Conservation (phyloP, 2,329 filamentous ascomycete species). For the Aspergillus sp. region DNA sequence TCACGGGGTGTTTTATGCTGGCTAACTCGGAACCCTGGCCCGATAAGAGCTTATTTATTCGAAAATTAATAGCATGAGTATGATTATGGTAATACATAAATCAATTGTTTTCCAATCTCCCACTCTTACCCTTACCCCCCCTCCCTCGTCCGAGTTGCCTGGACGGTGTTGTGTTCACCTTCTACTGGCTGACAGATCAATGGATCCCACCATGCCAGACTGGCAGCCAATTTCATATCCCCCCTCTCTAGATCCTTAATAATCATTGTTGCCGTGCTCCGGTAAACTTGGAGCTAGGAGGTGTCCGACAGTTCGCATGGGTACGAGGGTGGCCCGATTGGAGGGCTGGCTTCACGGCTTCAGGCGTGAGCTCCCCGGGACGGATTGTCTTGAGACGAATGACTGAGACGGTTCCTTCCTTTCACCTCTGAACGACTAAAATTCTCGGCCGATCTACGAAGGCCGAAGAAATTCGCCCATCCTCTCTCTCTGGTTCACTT, state of each 20-base stretch:
- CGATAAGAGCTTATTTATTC: constrained; percentile 20
- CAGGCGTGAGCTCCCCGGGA: neutral
- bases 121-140: neutral
- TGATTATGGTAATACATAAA: constrained; percentile 27
- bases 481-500: neutral
- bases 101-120: constrained; percentile 17
- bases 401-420: neutral
- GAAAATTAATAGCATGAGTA: constrained; percentile 19
- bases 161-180: neutral
- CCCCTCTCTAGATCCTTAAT: neutral
- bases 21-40: constrained; percentile 5
- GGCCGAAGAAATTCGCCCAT: neutral
- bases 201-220: neutral
- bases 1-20: constrained; percentile 1
- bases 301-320: neutral
- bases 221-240: neutral
- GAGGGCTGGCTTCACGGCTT: neutral
- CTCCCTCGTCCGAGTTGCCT: neutral
- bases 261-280: neutral
- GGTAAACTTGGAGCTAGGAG: neutral
- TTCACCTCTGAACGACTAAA: neutral
- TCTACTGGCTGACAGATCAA: neutral
- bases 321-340: neutral
- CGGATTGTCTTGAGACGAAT: neutral
- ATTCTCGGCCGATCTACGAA: constrained; percentile 1